Evolutionary conservation across 2,329 filamentous ascomycete genomes (phyloP).

Genomic region (Penicillium sp.): DNA sequence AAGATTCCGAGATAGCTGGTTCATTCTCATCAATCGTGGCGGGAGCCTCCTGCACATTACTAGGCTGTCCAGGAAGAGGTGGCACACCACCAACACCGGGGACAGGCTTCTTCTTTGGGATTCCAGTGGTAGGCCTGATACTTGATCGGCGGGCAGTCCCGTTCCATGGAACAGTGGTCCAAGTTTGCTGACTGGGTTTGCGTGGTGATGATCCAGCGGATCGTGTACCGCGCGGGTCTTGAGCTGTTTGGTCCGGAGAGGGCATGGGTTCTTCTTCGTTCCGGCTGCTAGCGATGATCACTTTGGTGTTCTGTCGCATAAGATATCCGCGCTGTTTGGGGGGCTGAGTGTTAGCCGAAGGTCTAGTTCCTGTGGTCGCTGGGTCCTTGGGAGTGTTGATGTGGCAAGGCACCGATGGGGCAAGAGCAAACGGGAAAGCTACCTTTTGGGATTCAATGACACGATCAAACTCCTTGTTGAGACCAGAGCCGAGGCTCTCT

Average conservation of each 20-base stretch:
- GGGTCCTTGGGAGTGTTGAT: slow-evolving; percentile 13
- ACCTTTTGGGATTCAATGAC: slow-evolving; percentile 98
- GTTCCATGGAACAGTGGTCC: slow-evolving; percentile 98
- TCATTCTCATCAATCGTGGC: slow-evolving; percentile 72
- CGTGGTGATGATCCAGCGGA: slow-evolving; percentile 73
- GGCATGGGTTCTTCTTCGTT: slow-evolving; percentile 58
- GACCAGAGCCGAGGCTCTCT: slow-evolving; percentile 74
- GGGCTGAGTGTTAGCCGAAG: slow-evolving; percentile 64
- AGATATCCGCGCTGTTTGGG: slow-evolving; percentile 90
- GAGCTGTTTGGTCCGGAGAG: slow-evolving; percentile 26
- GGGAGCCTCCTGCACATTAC: slow-evolving; percentile 66
- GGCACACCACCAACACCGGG: slow-evolving; percentile 72
- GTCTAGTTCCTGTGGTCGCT: slow-evolving; percentile 26
- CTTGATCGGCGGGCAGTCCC: slow-evolving; percentile 70
- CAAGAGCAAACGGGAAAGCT: slow-evolving; percentile 54
- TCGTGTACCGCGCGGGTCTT: slow-evolving; percentile 50
- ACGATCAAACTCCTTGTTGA: slow-evolving; percentile 90
- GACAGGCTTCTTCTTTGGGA: slow-evolving; percentile 60
- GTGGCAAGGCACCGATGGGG: slow-evolving; percentile 25
- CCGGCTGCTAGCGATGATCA: slow-evolving; percentile 82
- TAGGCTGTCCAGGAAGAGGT: slow-evolving; percentile 84
- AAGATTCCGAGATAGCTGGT: slow-evolving; percentile 56
- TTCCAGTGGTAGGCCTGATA: slow-evolving; percentile 58
- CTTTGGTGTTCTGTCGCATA: slow-evolving; percentile 97
- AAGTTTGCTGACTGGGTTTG: slow-evolving; percentile 80